phyloP scores from a whole-genome alignment of 2,329 filamentous ascomycete species.

The Xylaria sp. region DNA sequence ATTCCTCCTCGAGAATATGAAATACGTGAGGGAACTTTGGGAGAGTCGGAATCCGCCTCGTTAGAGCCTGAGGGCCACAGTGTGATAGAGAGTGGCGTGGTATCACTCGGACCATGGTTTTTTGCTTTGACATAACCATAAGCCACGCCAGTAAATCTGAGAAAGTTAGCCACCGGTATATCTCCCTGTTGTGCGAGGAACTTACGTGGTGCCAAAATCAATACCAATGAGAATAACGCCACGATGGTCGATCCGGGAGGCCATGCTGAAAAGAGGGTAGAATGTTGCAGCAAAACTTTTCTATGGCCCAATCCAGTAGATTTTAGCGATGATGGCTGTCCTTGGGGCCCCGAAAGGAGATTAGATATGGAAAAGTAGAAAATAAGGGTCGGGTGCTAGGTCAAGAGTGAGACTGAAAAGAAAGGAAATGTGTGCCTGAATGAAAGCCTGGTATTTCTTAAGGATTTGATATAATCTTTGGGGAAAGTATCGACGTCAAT shows the following conservation, averaged over 20 bases:
- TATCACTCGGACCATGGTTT: background rate
- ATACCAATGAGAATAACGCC: conserved; percentile 23
- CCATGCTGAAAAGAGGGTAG: background rate
- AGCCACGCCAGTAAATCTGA: conserved; percentile 33
- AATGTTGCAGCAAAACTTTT: background rate
- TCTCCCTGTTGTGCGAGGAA: background rate
- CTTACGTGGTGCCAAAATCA: conserved; percentile 36
- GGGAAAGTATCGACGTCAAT: too few relatives aligned
- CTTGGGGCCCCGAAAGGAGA: background rate
- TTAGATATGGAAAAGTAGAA: background rate
- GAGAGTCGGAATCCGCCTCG: background rate
- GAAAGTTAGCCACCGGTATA: background rate
- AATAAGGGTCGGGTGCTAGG: background rate
- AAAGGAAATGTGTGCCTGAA: background rate
- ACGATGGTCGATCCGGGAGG: background rate
- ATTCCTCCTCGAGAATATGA: background rate
- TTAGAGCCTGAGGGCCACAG: conserved; percentile 11
- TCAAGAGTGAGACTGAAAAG: background rate
- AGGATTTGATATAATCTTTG: background rate
- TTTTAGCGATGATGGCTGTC: background rate
- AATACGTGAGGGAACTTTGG: conserved; percentile 26
- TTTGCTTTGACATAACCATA: conserved; percentile 12
- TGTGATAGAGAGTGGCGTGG: conserved; percentile 9
- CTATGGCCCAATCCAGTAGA: background rate
- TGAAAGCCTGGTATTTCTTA: background rate